Evolutionary conservation across 2,329 filamentous ascomycete species (phyloP).

Genomic region (Colletotrichum liaoningense): DNA sequence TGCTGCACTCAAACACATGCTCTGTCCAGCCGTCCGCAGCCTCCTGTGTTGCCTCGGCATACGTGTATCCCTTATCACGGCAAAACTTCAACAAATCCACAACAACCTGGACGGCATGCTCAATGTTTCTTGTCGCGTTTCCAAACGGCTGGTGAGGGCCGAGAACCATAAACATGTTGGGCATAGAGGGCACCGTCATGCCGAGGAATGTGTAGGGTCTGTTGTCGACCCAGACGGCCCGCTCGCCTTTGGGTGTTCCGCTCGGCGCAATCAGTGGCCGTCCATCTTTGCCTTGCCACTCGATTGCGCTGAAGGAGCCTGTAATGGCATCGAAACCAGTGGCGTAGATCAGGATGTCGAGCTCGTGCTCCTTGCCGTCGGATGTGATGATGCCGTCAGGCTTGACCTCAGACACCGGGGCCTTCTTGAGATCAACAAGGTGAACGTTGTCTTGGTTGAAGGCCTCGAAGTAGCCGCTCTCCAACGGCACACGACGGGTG

Average conservation of each 20-base stretch:
- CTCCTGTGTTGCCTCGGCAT: constrained; percentile 52
- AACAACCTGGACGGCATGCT: constrained; percentile 49
- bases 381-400: constrained; percentile 57
- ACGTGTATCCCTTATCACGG: constrained; percentile 46
- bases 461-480: constrained; percentile 66
- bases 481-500: constrained; percentile 63
- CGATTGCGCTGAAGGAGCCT: neutral
- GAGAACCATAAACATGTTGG: neutral
- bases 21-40: constrained; percentile 55
- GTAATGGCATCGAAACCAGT: neutral
- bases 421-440: constrained; percentile 68
- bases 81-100: constrained; percentile 48
- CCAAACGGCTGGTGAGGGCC: neutral
- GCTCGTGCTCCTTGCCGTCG: constrained; percentile 37
- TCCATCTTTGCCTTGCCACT: neutral
- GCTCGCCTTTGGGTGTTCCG: neutral
- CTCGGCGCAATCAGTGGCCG: neutral
- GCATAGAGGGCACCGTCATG: neutral
- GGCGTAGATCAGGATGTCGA: neutral
- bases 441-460: constrained; percentile 71
- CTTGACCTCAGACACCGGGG: neutral
- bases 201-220: neutral
- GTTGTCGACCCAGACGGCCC: neutral
- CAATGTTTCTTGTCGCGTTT: neutral
- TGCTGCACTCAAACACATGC: constrained; percentile 58